Evolutionary conservation across 73 alveolate genomes (phyloP).

Genomic region (Tetrahymena malaccensis): DNA sequence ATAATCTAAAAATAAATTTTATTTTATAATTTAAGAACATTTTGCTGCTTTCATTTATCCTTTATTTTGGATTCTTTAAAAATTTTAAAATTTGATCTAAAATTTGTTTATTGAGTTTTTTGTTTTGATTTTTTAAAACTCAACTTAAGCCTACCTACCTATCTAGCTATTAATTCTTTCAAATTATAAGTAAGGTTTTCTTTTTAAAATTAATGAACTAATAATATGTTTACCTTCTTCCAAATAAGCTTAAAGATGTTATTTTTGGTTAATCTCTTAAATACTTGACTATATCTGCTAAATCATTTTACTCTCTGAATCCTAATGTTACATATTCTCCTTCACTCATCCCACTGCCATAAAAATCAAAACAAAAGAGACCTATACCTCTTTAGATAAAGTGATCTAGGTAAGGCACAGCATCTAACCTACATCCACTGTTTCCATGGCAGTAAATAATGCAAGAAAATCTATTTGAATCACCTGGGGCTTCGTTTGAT

Average conservation of each 20-base stretch:
- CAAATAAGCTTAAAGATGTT: background rate
- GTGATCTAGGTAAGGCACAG: background rate
- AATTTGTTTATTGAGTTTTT: background rate
- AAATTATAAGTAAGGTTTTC: background rate
- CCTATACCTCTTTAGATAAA: background rate
- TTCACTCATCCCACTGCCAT: slow-evolving; percentile 16
- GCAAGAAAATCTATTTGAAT: background rate
- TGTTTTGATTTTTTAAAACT: too few species aligned
- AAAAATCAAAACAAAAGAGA: slow-evolving; percentile 16
- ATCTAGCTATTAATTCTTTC: background rate
- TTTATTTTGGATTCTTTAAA: background rate
- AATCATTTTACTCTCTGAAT: background rate
- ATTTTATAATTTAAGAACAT: background rate
- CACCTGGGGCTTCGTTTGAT: background rate
- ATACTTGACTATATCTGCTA: background rate
- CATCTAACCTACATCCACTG: slow-evolving; percentile 14
- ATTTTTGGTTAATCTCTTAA: background rate
- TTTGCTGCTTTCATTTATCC: background rate
- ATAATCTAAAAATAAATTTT: too few species aligned
- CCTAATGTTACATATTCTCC: slow-evolving; percentile 37
- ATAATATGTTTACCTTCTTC: background rate
- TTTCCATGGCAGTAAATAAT: slow-evolving; percentile 26
- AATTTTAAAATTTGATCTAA: background rate
- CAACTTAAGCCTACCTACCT: background rate
- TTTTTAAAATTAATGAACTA: background rate